Base-by-base conservation (phyloP, 139 green algal species). In the Trebouxia sp. region DNA sequence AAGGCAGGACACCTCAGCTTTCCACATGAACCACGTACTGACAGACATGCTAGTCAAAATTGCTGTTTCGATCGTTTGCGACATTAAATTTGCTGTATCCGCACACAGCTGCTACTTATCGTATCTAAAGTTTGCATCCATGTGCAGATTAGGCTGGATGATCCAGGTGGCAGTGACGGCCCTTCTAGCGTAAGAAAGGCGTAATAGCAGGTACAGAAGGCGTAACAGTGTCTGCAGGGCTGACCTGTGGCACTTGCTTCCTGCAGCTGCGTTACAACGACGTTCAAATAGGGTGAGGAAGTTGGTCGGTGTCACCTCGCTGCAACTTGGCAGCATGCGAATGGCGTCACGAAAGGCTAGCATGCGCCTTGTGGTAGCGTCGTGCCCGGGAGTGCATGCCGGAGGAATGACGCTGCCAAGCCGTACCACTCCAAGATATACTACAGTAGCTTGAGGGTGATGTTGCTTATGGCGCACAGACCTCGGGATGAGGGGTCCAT, bases 211-310 rank as follows among this genome's bases (percentile, higher is more conserved):
- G 32, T 42, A 72, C 14, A 53, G 47, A 26, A 72, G 26, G 32
- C 32, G 32, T 5, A 41, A 11, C 28, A 67, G n/a, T n/a, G n/a
- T 10, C 30, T 41, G 30, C 62, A 43, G 62, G 62, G 11, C 32
- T 72, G 62, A 72, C 62, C 62, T 72, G 62, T 72, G 62, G 62
- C 62, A 72, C 5, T 22, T 42, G 62, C 62, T 72, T 72, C 62
- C 62, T 72, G 20, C 62, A 72, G 62, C 62, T 72, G 62, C 35
- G 62, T 72, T 45, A 1, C 7, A 32, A n/a, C n/a, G n/a, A n/a
- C 43, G 62, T 72, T 72, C 14, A 42, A 72, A 72, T n/a, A 24
- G 35, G 15, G 28, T 39, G 58, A 69, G 58, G 58, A 69, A 69
- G 58, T 69, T 41, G 30, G 9, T 30, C 15, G 32, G 32, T 72